Base-by-base conservation (phyloP, 306 rosid species). In the Cyclanthera cordifolia region DNA sequence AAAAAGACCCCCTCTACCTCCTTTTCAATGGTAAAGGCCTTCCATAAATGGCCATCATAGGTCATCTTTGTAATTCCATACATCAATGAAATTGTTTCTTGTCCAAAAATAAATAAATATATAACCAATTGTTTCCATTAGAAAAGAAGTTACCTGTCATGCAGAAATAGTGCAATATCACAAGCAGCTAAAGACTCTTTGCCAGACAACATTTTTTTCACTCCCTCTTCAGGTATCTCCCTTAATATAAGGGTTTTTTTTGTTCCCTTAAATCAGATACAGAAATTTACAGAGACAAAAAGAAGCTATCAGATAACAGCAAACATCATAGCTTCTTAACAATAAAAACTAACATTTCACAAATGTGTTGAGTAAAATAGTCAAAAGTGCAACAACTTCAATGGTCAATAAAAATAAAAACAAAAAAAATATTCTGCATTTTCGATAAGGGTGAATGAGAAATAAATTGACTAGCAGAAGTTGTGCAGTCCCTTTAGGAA, bases 101-200 rank as follows among this genome's bases (percentile, higher is more conserved):
- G n/a, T n/a, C n/a, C n/a, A n/a, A n/a, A n/a, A n/a, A n/a, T n/a
- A 2, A 58, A 30, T 5, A 16, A 3, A 32, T 32, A 58, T 32
- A 64, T 4, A 43, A 41, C 13, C 53, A 43, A 21, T 7, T 24
- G 20, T 66, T 46, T 23, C 70, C 53, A 20, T 64, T 8, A 45
- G 14, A 64, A 41, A 64, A 37, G 43, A 37, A 43, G 27, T 49
- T 73, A 90, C 99, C 99, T 86, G 84, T 90, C 97, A 64, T 88
- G 89, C 77, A 88, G 89, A 81, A 94, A 90, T 75, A 90, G 82
- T 45, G 96, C 99, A 50, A 93, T 80, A 72, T 88, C 99, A 75
- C 96, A 90, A 25, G 88, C 83, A 71, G 99, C 96, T 86, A 93
- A 80, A 78, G 96, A 87, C 74, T 87, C 99, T 81, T 88, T 93